Base-by-base conservation (phyloP, 2,329 filamentous ascomycete species). In the Sclerotiophoma versabilis region DNA sequence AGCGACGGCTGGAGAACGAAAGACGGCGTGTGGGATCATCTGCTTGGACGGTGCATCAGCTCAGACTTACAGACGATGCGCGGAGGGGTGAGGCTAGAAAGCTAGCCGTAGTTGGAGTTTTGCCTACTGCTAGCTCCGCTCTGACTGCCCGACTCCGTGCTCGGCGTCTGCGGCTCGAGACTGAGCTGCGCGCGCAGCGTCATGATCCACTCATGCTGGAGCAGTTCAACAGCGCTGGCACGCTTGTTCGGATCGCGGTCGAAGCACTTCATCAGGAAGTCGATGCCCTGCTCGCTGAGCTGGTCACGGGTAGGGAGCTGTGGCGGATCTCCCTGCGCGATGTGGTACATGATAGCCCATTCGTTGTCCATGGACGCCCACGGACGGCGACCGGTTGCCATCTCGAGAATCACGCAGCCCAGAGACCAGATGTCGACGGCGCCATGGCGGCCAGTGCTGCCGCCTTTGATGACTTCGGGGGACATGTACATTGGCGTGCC, bases 401-500 rank as follows among this genome's bases (percentile, higher is more conserved):
- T 98, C 76, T 99, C 95, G 34, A 97, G 84, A 62, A 99, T 91
- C 30, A 99, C 95, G 72, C 95, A 99, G 48, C 95, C 93, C 2
- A 99, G 83, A 2, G 93, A 97, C 93, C 93, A 99, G 58, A 98
- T 88, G 71, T 99, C 93, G 37, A 96, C 92, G 3, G 93, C 88
- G 32, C 93, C 93, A 54, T 92, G 88, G 62, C 91, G 89, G 49
- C 90, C 90, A 5, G 73, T 72, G 19, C 69, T 87, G 80, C 72
- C 87, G 51, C 95, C 95, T 69, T 93, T 96, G 80, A 99, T 98
- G 33, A 97, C 92, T 80, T 99, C 95, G 5, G 95, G 95, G 6
- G 95, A 98, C 95, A 99, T 99, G 81, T 99, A 99, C 95, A 99
- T 99, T 2, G 95, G 95, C 10, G 95, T 99, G 64, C 95, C 95